Evolutionary conservation across 345 rosid genomes (phyloP), one percentile per base, ranked within the genome.

Genomic region (Clarkia xantiana): DNA sequence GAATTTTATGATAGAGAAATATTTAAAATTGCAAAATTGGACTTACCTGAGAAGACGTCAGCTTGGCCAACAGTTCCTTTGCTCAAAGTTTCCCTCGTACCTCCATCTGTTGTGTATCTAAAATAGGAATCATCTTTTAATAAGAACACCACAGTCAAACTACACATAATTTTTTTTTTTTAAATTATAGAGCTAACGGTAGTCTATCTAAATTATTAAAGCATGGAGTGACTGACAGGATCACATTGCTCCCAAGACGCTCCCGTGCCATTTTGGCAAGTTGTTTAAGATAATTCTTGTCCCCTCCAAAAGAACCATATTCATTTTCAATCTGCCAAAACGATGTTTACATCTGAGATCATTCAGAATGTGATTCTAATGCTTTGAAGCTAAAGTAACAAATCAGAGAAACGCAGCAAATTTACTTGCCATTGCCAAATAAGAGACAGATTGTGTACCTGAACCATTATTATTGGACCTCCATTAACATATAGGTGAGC

Each of bases 81-180:
- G 68, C 71, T 69, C 47, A 90, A 95, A 63, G 53, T 68, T 62
- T 71, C 91, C 63, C 64, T 65, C 45, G 77, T 59, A 57, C 97
- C 97, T 51, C 97, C 97, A 61, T 90, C 97, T 10, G 91, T 90
- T 38, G 97, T 90, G 60, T 90, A 90, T 65, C 97, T 85, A 68
- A 53, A 55, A 57, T 29, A 5, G 36, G 5, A 10, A 29, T 29
- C 8, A 29, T 29, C 36, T 29, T 29, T 29, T 29, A 7, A 29
- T 29, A 29, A 29, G 36, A 29, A 29, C 36, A 29, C 7, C 36
- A 29, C 7, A 10, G 7, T 2, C 36, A 29, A 22, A 29, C n/a
- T 51, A n/a, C 43, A 3, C n/a, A 10, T 14, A 47, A 17, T 20
- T 25, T 47, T 16, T 47, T 19, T 1, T 51, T 18, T 46, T 19